Percentiles rank a stretch among this genome's conserved stretches.
Conservation (phyloP, 768 basidiomycete genomes). For the Collybia sp. region DNA sequence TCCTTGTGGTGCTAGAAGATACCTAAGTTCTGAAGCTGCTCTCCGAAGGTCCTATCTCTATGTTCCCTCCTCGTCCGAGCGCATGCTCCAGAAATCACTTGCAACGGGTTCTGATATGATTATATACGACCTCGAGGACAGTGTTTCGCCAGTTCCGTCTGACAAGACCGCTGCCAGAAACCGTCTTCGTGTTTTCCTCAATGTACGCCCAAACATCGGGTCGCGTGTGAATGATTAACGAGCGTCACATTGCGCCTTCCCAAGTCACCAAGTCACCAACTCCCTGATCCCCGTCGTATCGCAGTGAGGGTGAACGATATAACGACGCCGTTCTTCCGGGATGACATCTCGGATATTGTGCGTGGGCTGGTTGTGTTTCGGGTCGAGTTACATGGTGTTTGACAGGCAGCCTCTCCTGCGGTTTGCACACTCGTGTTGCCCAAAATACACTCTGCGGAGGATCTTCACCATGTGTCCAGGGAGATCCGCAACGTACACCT, state of each 20-base stretch:
- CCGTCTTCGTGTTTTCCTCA: slow-evolving; percentile 50
- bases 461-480: slow-evolving; percentile 59
- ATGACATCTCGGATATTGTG: slow-evolving; percentile 63
- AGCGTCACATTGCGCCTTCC: not conserved
- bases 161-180: slow-evolving; percentile 59
- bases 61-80: slow-evolving; percentile 77
- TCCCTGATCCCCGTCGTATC: slow-evolving; percentile 45
- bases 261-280: slow-evolving; percentile 17
- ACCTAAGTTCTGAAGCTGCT: too few species aligned
- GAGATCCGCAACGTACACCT: slow-evolving; percentile 31
- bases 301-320: slow-evolving; percentile 71
- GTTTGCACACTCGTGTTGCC: slow-evolving; percentile 77
- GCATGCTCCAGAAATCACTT: slow-evolving; percentile 80
- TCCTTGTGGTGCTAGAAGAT: too few species aligned
- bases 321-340: slow-evolving; percentile 57
- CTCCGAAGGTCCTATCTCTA: slow-evolving; percentile 63
- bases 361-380: slow-evolving; percentile 5
- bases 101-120: slow-evolving; percentile 61
- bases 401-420: slow-evolving; percentile 25
- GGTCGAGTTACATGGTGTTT: not conserved
- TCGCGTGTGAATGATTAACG: not conserved
- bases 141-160: slow-evolving; percentile 60
- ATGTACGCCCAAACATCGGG: slow-evolving; percentile 27
- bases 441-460: slow-evolving; percentile 70
- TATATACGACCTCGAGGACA: slow-evolving; percentile 89